Conservation (phyloP, 2,329 filamentous ascomycete genomes). For the Exophiala aquamarina region DNA sequence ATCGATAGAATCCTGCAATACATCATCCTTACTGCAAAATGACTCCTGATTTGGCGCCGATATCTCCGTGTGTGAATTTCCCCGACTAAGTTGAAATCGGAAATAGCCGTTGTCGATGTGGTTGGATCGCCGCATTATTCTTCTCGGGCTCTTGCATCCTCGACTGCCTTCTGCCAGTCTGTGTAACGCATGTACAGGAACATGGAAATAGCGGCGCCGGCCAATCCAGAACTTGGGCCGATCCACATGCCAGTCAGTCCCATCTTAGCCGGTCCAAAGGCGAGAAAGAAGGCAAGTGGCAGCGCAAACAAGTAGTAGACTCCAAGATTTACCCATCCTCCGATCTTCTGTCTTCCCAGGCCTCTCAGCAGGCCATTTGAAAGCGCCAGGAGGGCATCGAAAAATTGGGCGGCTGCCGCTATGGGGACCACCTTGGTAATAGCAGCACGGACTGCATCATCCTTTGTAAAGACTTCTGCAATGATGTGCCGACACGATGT, state of each 20-base stretch:
- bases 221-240: constrained; percentile 63
- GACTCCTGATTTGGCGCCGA: too few relatives aligned
- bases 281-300: constrained; percentile 69
- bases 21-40: too few relatives aligned
- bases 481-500: constrained; percentile 64
- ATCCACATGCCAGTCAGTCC: constrained; percentile 72
- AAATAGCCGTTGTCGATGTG: too few relatives aligned
- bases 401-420: constrained; percentile 76
- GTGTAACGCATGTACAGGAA: constrained; percentile 61
- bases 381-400: constrained; percentile 70
- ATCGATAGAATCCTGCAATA: too few relatives aligned
- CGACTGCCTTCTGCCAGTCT: constrained; percentile 53
- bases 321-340: constrained; percentile 75
- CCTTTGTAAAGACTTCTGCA: constrained; percentile 67
- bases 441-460: constrained; percentile 61
- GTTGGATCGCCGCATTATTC: constrained; percentile 12
- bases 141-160: constrained; percentile 43
- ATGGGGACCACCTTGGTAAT: constrained; percentile 68
- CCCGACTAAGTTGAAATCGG: too few relatives aligned
- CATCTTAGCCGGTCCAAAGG: constrained; percentile 67
- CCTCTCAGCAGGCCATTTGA: constrained; percentile 76
- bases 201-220: constrained; percentile 73
- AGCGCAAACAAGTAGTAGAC: constrained; percentile 77
- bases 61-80: too few relatives aligned
- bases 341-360: constrained; percentile 76